Conservation (phyloP, 2,329 filamentous ascomycete genomes). For the Calonectria pteridis region DNA sequence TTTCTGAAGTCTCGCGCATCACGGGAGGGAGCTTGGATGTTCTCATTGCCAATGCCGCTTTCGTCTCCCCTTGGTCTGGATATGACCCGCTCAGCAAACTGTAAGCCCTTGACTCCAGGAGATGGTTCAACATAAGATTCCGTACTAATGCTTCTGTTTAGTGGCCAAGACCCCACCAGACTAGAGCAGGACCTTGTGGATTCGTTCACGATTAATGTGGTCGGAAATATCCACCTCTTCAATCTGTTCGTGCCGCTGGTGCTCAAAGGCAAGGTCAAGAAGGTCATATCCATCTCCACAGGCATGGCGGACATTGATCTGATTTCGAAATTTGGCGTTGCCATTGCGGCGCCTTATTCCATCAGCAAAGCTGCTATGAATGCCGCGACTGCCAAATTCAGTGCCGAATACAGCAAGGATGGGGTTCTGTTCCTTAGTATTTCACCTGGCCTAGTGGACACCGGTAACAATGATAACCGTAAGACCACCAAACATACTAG, state of each 20-base stretch:
- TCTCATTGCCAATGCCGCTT: conserved; percentile 64
- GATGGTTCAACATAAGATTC: no score
- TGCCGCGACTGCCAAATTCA: conserved; percentile 65
- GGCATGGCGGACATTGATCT: conserved; percentile 62
- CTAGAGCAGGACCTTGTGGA: conserved; percentile 33
- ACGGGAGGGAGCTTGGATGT: conserved; percentile 60
- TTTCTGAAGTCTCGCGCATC: conserved; percentile 48
- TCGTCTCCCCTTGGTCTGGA: conserved; percentile 46
- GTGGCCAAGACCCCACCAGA: conserved; percentile 26
- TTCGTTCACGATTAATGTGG: conserved; percentile 60
- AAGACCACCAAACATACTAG: conserved; percentile 8
- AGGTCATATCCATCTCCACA: conserved; percentile 64
- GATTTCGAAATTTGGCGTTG: conserved; percentile 52
- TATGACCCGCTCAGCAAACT: conserved; percentile 28
- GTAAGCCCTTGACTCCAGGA: conserved; percentile 25
- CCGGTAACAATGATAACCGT: conserved; percentile 48
- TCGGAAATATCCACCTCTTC: conserved; percentile 65
- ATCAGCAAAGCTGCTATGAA: conserved; percentile 67
- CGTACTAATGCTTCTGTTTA: background rate
- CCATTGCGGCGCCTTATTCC: conserved; percentile 55
- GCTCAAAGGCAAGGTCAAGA: conserved; percentile 63
- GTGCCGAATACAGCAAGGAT: conserved; percentile 60
- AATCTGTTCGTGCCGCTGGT: conserved; percentile 67
- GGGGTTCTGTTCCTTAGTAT: conserved; percentile 66
- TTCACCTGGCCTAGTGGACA: conserved; percentile 64